Evolutionary conservation across 805 yeast genomes (phyloP).

Genomic region (Yamadazyma sp.): DNA sequence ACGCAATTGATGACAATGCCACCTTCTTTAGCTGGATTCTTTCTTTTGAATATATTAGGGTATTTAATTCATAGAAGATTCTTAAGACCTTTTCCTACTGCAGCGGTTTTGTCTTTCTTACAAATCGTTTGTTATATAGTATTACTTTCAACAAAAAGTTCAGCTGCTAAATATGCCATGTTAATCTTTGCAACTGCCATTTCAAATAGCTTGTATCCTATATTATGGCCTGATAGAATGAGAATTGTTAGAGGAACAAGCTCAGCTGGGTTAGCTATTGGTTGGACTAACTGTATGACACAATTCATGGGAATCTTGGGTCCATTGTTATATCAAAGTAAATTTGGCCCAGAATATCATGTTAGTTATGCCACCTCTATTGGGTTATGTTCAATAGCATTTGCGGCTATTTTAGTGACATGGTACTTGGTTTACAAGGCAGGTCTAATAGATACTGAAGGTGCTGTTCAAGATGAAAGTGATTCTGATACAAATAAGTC

Average conservation of each 20-base stretch:
- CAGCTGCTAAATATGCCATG: slow-evolving; percentile 12
- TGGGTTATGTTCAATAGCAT: slow-evolving; percentile 10
- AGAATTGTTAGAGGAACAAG: slow-evolving; percentile 14
- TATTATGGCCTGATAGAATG: slow-evolving; percentile 17
- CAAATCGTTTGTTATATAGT: slow-evolving; percentile 15
- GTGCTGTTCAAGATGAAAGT: slow-evolving; percentile 8
- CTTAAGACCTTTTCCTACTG: slow-evolving; percentile 13
- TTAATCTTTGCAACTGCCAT: slow-evolving; percentile 14
- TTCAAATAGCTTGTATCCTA: slow-evolving; percentile 14
- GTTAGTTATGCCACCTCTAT: slow-evolving; percentile 13
- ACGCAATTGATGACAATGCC: slow-evolving; percentile 19
- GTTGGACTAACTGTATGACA: slow-evolving; percentile 13
- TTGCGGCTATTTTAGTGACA: slow-evolving; percentile 8
- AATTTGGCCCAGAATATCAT: slow-evolving; percentile 14
- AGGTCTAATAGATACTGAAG: slow-evolving; percentile 14
- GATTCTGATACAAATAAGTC: not conserved
- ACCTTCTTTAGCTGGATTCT: slow-evolving; percentile 14
- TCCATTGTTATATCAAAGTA: slow-evolving; percentile 14
- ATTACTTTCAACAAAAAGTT: slow-evolving; percentile 6
- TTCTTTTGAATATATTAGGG: slow-evolving; percentile 11
- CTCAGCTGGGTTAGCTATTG: slow-evolving; percentile 14
- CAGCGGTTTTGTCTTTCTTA: slow-evolving; percentile 10
- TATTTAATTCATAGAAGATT: slow-evolving; percentile 10
- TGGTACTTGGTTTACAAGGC: slow-evolving; percentile 13
- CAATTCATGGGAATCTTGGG: slow-evolving; percentile 16